Evolutionary conservation across 1,284 basidiomycete genomes (phyloP).

Genomic region (Malassezia brasiliensis): DNA sequence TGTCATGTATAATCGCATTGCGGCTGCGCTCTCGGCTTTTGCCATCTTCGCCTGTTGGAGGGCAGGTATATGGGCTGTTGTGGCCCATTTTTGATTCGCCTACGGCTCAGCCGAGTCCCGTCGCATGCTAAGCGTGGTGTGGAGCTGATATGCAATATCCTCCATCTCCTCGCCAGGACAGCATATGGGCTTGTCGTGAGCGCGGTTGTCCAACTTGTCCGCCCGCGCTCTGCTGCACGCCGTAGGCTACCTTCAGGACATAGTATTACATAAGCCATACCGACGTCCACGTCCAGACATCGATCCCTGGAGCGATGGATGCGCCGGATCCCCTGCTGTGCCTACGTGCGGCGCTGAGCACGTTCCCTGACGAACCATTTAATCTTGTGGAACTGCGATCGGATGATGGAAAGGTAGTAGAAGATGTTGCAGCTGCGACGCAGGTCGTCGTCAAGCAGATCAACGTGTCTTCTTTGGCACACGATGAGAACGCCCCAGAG

Average conservation of each 20-base stretch:
- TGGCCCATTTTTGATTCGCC: conserved; percentile 21
- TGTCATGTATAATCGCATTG: conserved; percentile 14
- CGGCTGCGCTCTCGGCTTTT: conserved; percentile 13
- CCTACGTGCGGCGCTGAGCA: conserved; percentile 4
- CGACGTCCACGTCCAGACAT: background rate
- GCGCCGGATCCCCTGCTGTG: conserved; percentile 6
- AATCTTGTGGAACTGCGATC: background rate
- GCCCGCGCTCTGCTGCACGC: conserved; percentile 12
- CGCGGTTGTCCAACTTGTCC: conserved; percentile 7
- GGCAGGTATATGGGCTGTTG: conserved; percentile 13
- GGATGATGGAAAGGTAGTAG: background rate
- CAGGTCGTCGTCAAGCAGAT: conserved; percentile 3
- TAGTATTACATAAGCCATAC: background rate
- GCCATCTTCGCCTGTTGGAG: conserved; percentile 15
- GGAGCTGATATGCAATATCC: background rate
- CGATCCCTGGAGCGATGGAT: background rate
- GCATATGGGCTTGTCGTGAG: conserved; percentile 13
- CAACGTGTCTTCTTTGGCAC: background rate
- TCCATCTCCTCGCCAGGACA: conserved; percentile 3
- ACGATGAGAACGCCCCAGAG: conserved; percentile 4
- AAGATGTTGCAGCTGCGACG: background rate
- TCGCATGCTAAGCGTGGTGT: conserved; percentile 1
- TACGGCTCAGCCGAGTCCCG: conserved; percentile 18
- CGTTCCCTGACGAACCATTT: conserved; percentile 5
- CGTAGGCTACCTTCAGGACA: conserved; percentile 6